Evolutionary conservation across 331 rosid genomes (phyloP).

Genomic region (Saraca asoca): DNA sequence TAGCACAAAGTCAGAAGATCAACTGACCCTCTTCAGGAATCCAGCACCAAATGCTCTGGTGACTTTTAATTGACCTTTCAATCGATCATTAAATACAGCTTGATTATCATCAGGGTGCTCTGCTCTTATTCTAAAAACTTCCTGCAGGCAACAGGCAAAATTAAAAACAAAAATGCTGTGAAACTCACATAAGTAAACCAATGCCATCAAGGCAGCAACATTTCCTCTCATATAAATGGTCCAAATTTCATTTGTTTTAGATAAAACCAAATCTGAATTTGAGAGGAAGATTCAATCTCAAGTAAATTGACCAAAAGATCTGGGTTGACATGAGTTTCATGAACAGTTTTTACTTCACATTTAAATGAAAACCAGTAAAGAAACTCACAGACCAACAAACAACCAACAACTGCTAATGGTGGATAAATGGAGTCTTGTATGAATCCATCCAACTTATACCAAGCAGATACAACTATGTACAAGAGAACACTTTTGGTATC

Average conservation of each 20-base stretch:
- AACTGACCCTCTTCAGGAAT: constrained; percentile 65
- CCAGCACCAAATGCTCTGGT: constrained; percentile 75
- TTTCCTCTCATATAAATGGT: background rate
- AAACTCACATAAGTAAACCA: background rate
- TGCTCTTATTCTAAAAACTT: constrained; percentile 50
- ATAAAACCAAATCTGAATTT: background rate
- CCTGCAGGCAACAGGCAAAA: constrained; percentile 43
- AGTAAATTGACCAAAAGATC: constrained; percentile 3
- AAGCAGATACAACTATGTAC: no score
- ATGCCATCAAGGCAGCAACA: background rate
- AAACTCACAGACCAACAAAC: background rate
- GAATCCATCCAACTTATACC: no score
- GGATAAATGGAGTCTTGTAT: no score
- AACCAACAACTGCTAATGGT: no score
- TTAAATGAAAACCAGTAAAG: background rate
- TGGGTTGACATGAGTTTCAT: background rate
- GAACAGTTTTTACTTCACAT: background rate
- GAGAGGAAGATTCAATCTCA: background rate
- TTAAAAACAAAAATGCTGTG: constrained; percentile 5
- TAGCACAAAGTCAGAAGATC: constrained; percentile 42
- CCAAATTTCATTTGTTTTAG: background rate
- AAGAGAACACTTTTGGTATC: no score
- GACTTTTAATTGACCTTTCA: constrained; percentile 66
- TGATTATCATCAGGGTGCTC: constrained; percentile 67
- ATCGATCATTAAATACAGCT: constrained; percentile 58